Base-by-base conservation (phyloP, 805 yeast species). In the Scheffersomyces spartinae region DNA sequence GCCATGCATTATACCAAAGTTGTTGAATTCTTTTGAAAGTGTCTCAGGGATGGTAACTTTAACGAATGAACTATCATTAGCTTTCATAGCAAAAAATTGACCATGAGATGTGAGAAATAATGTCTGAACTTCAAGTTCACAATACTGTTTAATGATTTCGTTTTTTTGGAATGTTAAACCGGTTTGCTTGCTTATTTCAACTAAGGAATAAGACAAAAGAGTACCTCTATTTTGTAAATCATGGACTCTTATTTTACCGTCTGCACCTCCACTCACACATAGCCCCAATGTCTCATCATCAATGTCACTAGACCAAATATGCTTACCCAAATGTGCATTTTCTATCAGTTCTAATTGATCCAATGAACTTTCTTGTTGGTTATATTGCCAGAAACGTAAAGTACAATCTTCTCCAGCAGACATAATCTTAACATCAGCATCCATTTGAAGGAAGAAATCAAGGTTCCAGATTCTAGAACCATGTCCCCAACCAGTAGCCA, bases 401-500 rank as follows among this genome's bases (percentile, higher is more conserved):
- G 94, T 76, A 39, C 86, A 71, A 49, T 91, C 98, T 47, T 91
- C 67, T 5, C 67, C 98, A 5, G 93, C 75, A 14, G 75, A 72
- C 47, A 93, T 73, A 9, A 83, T 55, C 1, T 75, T 38, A 4
- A 54, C 47, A 36, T 43, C 36, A n/a, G 32, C 28, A 4, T 33
- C 30, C 23, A 49, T 50, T 10, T 47, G 38, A 5, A 54, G 52
- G 30, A 57, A 67, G 43, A 83, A 82, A 25, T 61, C 62, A 23
- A 88, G 55, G 21, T 69, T 67, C 98, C 98, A 91, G 20, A 91
- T 86, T 44, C 98, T 68, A 0, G 97, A 88, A 1, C 80, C 76
- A 45, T 91, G 98, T 9, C 97, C 98, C 96, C 96, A 91, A 1
- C 95, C 96, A 15, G 74, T 69, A 1, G 88, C 79, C 20, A 80